Percentiles rank a stretch among this genome's conserved stretches.
These are phyloP conservation scores for Eucalyptus regnans DNA, from an alignment of 345 rosid genomes.

Conservation along the genomic window DNA sequence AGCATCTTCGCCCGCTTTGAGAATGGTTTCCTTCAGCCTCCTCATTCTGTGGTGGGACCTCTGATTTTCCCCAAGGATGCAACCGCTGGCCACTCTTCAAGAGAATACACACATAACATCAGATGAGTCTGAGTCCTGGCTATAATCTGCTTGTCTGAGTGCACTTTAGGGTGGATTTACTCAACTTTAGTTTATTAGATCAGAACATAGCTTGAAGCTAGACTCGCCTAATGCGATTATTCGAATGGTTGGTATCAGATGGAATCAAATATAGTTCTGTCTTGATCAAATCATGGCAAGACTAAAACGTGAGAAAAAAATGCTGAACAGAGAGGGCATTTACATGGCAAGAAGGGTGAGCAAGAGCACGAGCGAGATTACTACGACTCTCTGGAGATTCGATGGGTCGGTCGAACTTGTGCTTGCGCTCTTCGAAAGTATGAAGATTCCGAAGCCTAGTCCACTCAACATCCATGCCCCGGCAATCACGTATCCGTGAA, in stretches of 20 bases:
- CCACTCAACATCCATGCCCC: constrained; percentile 44
- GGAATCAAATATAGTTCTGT: not conserved
- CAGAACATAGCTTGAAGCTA: not conserved
- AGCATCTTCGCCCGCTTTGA: constrained; percentile 27
- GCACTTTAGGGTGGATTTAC: not conserved
- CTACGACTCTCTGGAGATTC: constrained; percentile 7
- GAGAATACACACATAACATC: not conserved
- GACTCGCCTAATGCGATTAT: not conserved
- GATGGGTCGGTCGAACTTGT: not conserved
- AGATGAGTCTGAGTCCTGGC: not conserved
- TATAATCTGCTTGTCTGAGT: not conserved
- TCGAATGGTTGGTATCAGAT: not conserved
- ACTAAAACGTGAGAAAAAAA: not conserved
- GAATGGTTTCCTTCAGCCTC: constrained; percentile 24
- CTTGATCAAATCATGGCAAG: not conserved
- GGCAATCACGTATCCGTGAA: constrained; percentile 45
- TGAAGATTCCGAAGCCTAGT: constrained; percentile 24
- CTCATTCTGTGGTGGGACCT: constrained; percentile 18
- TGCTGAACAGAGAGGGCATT: not conserved
- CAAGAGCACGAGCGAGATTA: constrained; percentile 23
- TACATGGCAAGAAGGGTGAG: constrained; percentile 47
- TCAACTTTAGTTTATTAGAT: not conserved
- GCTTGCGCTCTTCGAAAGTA: constrained; percentile 6
- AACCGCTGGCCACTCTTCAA: constrained; percentile 28
- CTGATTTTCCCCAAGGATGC: constrained; percentile 31